Conservation (phyloP, 305 asterid species). For the Plantago rigida region DNA sequence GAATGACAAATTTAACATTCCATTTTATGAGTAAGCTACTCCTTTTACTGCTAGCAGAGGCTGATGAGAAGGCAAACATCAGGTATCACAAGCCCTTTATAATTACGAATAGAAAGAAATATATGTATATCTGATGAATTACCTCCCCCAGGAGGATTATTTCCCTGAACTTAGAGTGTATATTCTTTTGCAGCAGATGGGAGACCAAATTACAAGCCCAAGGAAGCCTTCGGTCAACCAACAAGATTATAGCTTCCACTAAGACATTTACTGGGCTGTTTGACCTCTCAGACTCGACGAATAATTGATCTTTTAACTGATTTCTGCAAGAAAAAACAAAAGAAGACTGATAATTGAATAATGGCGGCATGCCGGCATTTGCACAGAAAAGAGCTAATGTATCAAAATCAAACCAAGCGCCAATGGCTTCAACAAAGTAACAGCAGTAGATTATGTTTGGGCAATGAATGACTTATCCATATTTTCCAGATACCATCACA, state of each 20-base stretch:
- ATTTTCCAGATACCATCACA: no score
- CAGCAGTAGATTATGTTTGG: no score
- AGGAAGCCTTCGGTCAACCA: conserved; percentile 63
- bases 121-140: conserved; percentile 21
- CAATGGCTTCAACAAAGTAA: no score
- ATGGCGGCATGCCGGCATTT: conserved; percentile 16
- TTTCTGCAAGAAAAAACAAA: conserved; percentile 38
- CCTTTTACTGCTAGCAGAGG: no score
- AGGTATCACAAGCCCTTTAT: neutral
- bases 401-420: neutral
- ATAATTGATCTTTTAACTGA: conserved; percentile 53
- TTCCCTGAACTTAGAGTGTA: conserved; percentile 66
- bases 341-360: conserved; percentile 21
- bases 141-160: conserved; percentile 67
- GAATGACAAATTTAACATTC: no score
- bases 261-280: conserved; percentile 48
- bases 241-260: conserved; percentile 47
- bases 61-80: no score
- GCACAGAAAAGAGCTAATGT: conserved; percentile 5
- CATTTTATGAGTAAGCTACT: no score
- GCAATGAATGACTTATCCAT: no score
- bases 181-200: conserved; percentile 53
- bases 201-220: conserved; percentile 76
- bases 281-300: conserved; percentile 39
- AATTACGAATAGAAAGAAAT: conserved; percentile 7